phyloP scores from a whole-genome alignment of 805 yeast genomes.

The Yarrowia keelungensis region DNA sequence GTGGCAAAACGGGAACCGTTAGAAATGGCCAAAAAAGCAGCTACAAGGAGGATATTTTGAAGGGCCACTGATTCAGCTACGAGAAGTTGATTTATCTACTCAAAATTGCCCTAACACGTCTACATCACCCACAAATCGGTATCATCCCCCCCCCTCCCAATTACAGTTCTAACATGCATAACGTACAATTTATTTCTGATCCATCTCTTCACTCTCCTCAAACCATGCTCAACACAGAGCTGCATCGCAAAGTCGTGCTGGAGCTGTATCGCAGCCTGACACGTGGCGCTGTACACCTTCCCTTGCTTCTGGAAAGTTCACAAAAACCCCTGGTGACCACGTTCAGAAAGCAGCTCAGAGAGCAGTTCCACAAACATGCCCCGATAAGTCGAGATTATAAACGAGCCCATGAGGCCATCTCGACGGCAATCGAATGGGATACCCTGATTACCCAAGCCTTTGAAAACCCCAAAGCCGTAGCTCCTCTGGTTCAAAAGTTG shows the following conservation, averaged over 20 bases:
- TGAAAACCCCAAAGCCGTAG: constrained; percentile 14
- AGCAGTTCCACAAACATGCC: not conserved
- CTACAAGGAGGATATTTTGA: too few species aligned
- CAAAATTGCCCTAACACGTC: not conserved
- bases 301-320: not conserved
- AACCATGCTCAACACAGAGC: constrained; percentile 11
- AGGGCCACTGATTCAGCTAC: too few species aligned
- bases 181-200: not conserved
- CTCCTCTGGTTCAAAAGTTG: constrained; percentile 10
- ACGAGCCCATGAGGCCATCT: constrained; percentile 1
- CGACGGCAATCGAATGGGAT: constrained; percentile 6
- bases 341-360: not conserved
- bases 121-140: not conserved
- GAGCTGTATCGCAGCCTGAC: constrained; percentile 11
- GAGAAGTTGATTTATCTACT: not conserved
- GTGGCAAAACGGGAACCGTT: too few species aligned
- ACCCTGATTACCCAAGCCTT: not conserved
- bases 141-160: not conserved
- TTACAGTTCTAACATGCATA: constrained; percentile 12
- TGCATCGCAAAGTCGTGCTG: constrained; percentile 10
- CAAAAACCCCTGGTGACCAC: not conserved
- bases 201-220: not conserved
- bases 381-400: not conserved
- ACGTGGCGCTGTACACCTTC: not conserved
- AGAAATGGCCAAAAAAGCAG: too few species aligned